A percentile compares a stretch with the other conserved stretches of the same genome.
These are phyloP conservation scores for Vigna angularis DNA, from an alignment of 306 rosid genomes.

Conservation along the genomic window DNA sequence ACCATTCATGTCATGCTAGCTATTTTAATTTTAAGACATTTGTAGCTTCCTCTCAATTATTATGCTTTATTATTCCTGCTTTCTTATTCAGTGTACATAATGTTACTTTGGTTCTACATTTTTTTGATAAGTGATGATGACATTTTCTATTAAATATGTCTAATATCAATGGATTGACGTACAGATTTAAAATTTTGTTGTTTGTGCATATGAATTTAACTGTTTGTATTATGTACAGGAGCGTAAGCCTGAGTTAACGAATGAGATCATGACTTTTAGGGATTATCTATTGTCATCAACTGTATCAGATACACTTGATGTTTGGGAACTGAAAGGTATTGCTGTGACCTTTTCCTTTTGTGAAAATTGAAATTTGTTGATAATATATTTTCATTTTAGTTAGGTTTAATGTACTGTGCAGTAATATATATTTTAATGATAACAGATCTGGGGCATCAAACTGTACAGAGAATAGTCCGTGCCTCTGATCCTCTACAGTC, in stretches of 20 bases:
- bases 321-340: slow-evolving; percentile 96
- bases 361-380: slow-evolving; percentile 15
- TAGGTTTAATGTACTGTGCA: slow-evolving; percentile 32
- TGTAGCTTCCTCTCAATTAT: slow-evolving; percentile 27
- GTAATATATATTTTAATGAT: slow-evolving; percentile 30
- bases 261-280: slow-evolving; percentile 95
- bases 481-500: slow-evolving; percentile 98
- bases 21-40: slow-evolving; percentile 17
- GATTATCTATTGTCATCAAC: slow-evolving; percentile 92
- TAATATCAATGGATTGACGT: slow-evolving; percentile 22
- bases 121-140: no score
- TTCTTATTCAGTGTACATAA: slow-evolving; percentile 27
- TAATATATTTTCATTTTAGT: slow-evolving; percentile 32
- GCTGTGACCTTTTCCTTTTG: slow-evolving; percentile 19
- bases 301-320: slow-evolving; percentile 90
- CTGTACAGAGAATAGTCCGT: slow-evolving; percentile 96
- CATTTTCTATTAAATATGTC: slow-evolving; percentile 6
- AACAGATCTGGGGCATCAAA: slow-evolving; percentile 97
- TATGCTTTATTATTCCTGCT: background rate
- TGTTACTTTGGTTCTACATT: slow-evolving; percentile 10
- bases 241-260: slow-evolving; percentile 82
- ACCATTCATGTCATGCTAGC: background rate
- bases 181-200: slow-evolving; percentile 8
- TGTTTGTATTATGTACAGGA: slow-evolving; percentile 66
- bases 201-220: slow-evolving; percentile 22